Percentiles rank a stretch among this genome's conserved stretches.
Evolutionary conservation across 164 flowering plant genomes (phyloP).

Genomic region (Piper betle): DNA sequence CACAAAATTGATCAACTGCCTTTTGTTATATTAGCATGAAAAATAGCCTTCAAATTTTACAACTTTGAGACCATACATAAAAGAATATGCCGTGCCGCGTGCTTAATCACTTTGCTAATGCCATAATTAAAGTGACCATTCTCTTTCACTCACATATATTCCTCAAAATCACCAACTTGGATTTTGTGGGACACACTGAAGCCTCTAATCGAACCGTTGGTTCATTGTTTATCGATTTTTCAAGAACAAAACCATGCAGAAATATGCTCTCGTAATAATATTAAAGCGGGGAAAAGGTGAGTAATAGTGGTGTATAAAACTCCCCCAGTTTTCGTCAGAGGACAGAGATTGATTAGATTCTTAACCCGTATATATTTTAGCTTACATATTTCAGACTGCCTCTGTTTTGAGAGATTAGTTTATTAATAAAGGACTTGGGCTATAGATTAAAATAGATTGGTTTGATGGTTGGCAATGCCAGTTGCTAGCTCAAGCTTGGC

Average conservation of each 20-base stretch:
- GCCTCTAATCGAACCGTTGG: neutral
- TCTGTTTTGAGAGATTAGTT: neutral
- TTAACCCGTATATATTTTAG: conserved; percentile 5
- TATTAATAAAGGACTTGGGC: neutral
- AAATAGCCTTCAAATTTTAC: too few relatives aligned
- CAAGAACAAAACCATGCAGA: too few relatives aligned
- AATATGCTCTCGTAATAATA: neutral
- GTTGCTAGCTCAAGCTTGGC: conserved; percentile 8
- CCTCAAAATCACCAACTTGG: neutral
- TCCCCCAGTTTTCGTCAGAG: neutral
- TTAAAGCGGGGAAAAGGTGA: too few relatives aligned
- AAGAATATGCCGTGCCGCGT: neutral
- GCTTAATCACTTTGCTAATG: neutral
- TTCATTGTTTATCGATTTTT: too few relatives aligned
- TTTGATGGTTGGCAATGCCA: conserved; percentile 10
- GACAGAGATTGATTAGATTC: conserved; percentile 2
- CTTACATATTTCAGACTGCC: neutral
- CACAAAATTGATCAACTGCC: too few relatives aligned
- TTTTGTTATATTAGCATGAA: too few relatives aligned
- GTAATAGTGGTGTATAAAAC: neutral
- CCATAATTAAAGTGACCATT: neutral
- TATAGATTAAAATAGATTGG: conserved; percentile 1
- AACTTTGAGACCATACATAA: neutral
- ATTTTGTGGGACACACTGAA: neutral
- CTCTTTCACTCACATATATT: neutral